Evolutionary conservation across 257 asterid species (phyloP).

Genomic region (Salvia rosmarinus): DNA sequence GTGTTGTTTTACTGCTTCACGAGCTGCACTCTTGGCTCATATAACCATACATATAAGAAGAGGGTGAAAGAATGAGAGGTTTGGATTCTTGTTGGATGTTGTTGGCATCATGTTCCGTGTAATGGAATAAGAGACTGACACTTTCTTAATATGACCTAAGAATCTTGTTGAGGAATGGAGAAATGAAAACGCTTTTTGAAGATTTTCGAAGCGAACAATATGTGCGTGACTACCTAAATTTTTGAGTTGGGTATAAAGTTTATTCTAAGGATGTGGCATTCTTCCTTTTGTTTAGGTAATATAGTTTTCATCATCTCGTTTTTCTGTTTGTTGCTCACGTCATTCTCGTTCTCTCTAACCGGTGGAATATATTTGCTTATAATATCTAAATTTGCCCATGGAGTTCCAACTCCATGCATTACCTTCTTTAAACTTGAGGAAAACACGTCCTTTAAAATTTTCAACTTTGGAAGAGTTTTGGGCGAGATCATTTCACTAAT

Average conservation of each 20-base stretch:
- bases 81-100: conserved; percentile 43
- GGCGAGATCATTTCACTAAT: too few species aligned
- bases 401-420: too few species aligned
- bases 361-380: background rate
- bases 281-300: background rate
- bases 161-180: conserved; percentile 23
- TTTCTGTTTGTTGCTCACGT: background rate
- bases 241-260: background rate
- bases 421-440: too few species aligned
- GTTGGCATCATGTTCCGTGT: conserved; percentile 46
- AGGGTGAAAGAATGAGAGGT: conserved; percentile 16
- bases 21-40: background rate
- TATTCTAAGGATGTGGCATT: conserved; percentile 5
- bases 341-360: background rate
- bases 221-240: background rate
- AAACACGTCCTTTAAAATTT: too few species aligned
- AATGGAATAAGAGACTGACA: background rate
- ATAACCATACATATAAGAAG: conserved; percentile 25
- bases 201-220: background rate
- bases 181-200: conserved; percentile 23
- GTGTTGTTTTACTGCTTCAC: conserved; percentile 6
- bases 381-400: too few species aligned
- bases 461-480: too few species aligned
- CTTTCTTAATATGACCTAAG: conserved; percentile 10
- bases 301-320: background rate